Base-by-base conservation (phyloP, 345 rosid species). In the Eutrema yunnanense region DNA sequence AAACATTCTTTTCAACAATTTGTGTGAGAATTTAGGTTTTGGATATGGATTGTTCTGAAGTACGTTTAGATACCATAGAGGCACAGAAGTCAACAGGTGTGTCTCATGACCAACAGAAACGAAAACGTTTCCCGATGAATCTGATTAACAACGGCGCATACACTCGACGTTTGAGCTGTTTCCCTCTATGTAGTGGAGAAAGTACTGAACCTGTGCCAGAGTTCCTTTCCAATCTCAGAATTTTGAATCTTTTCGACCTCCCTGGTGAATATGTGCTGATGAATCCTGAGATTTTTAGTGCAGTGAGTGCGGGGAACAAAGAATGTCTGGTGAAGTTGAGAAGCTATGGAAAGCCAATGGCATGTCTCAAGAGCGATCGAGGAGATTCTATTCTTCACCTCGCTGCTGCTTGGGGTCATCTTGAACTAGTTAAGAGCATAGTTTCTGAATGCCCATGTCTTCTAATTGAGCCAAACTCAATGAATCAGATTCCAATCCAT, bases 401-500 rank as follows among this genome's bases (percentile, higher is more conserved):
- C 16, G 16, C 16, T 16, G 16, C 16, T 16, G 0, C 16, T 16
- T 16, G 16, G 16, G 16, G 16, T 16, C 16, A 16, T 16, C 16
- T 16, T 16, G 16, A 16, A 16, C 16, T 16, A 16, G 16, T 16
- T 16, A 16, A 16, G 16, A 16, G 16, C 16, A 16, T 16, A 16
- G 16, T 16, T 16, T 16, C 16, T 16, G 16, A 16, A 16, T 16
- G 16, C 16, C 16, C 16, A 16, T 16, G 16, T 16, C 0, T 16
- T 16, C 16, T 16, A 16, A 16, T 16, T 16, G 16, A 16, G 16
- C 16, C 16, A 16, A 16, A 16, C 16, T 16, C 16, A 16, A 16
- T 16, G 16, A 16, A 71, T 11, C 40, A 69, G n/a, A 38, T 63
- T 52, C 46, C 72, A 2, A 16, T 81, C 8, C 81, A 81, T 41